These are phyloP conservation scores for Nothophoma quercina DNA, from an alignment of 2,329 filamentous ascomycete genomes.

Conservation along the genomic window DNA sequence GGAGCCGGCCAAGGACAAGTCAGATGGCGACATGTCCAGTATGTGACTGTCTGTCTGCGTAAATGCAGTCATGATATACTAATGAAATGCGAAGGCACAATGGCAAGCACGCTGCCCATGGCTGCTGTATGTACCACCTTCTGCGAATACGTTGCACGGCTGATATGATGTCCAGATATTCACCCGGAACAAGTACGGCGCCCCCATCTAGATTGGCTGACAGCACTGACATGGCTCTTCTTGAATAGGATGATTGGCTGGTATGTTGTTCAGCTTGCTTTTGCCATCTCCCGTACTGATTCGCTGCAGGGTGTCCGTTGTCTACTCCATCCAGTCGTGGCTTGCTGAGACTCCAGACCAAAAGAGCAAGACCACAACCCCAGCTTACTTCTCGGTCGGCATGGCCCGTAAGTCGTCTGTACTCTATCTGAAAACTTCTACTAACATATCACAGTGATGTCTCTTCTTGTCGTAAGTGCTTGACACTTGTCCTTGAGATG, in stretches of 20 bases:
- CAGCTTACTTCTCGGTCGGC: constrained; percentile 75
- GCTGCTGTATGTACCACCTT: constrained; percentile 68
- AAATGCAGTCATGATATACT: constrained; percentile 4
- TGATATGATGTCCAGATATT: constrained; percentile 70
- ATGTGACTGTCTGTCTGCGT: constrained; percentile 47
- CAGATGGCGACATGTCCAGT: constrained; percentile 73
- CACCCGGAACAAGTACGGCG: constrained; percentile 79
- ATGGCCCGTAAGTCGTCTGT: constrained; percentile 73
- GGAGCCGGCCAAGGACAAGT: constrained; percentile 72
- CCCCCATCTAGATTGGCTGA: constrained; percentile 12
- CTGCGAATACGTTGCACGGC: constrained; percentile 29
- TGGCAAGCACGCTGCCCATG: constrained; percentile 88
- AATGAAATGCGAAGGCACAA: constrained; percentile 56
- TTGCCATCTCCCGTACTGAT: constrained; percentile 22
- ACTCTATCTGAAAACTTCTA: background rate
- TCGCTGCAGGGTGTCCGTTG: constrained; percentile 69
- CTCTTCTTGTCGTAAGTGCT: constrained; percentile 54
- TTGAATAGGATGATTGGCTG: constrained; percentile 68
- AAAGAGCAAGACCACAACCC: constrained; percentile 70
- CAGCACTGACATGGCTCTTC: constrained; percentile 27
- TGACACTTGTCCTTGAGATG: background rate
- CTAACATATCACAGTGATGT: constrained; percentile 49
- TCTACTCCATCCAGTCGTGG: constrained; percentile 79
- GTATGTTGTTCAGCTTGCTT: constrained; percentile 48
- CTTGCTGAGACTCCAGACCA: constrained; percentile 75